Base-by-base conservation (phyloP, 148 eudicot genomes). In the Persicaria maculosa region DNA sequence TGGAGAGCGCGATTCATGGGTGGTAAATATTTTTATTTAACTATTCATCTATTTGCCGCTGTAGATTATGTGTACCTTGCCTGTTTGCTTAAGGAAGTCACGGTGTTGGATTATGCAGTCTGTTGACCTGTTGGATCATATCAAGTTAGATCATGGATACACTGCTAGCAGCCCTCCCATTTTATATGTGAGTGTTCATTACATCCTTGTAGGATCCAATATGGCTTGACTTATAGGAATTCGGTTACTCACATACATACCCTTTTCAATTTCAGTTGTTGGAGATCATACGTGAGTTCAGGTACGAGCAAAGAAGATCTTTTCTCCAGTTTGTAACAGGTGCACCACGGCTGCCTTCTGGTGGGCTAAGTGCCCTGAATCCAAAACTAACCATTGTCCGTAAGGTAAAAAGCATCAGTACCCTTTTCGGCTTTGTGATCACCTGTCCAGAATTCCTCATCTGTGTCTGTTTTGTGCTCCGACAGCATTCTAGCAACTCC, bases 91-190 rank as follows among this genome's bases (percentile, higher is more conserved):
- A 31, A 31, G 40, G 40, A 45, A 72, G 48, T 5, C 44, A 19
- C 47, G 47, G 15, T 52, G 48, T 11, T 75, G 76, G 15, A 78
- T 84, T 80, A 74, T 74, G 75, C 92, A 92, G 98, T 80, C 91
- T 3, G 79, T 77, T 62, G 96, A 92, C 74, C 84, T 92, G 76
- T 77, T 85, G 80, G 97, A 95, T 81, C 96, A 92, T 76, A 82
- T 92, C 84, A 92, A 90, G 80, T 88, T 92, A 74, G 97, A 95
- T 81, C 98, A 95, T 83, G 98, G 98, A 73, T 95, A 95, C 80
- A 88, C 97, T 2, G 86, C 88, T 19, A 85, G 91, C 87, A 95
- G 98, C 79, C 85, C 91, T 83, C 93, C 92, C 10, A 84, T 95
- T 79, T 53, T 88, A 72, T 81, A 88, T 80, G 98, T 95, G 47